Conservation (phyloP, 2,329 filamentous ascomycete species). For the Leptographium wingfieldii region DNA sequence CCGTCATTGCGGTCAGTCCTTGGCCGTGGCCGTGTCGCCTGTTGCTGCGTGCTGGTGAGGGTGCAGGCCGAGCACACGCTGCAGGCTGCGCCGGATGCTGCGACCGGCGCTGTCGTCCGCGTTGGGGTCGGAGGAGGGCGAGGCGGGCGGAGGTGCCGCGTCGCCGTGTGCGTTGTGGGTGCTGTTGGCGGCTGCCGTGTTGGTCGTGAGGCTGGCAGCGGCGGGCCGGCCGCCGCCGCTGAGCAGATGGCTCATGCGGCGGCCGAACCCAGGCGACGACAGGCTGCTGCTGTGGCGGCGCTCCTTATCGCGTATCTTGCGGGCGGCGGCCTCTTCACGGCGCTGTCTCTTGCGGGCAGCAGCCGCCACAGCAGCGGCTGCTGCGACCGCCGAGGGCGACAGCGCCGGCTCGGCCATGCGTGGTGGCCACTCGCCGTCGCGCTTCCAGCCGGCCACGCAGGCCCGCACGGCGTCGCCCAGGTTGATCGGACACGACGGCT, state of each 20-base stretch:
- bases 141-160: neutral
- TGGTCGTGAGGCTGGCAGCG: neutral
- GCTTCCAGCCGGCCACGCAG: slow-evolving; percentile 83
- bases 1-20: neutral
- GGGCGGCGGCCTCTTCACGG: neutral
- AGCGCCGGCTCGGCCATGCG: slow-evolving; percentile 14
- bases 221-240: neutral
- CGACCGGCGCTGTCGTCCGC: slow-evolving; percentile 10
- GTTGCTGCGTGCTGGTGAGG: neutral
- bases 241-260: slow-evolving; percentile 10
- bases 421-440: slow-evolving; percentile 86
- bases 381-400: neutral
- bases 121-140: slow-evolving; percentile 2
- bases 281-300: slow-evolving; percentile 1
- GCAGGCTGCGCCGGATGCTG: slow-evolving; percentile 21
- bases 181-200: neutral
- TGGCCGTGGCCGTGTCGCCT: neutral
- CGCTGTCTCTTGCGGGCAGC: slow-evolving; percentile 1
- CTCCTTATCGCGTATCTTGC: neutral
- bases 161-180: neutral
- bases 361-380: neutral
- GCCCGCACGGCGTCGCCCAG: slow-evolving; percentile 67
- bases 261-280: slow-evolving; percentile 4
- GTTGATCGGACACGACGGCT: slow-evolving; percentile 81
- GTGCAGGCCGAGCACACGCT: slow-evolving; percentile 21